Base-by-base conservation (phyloP, 2,329 filamentous ascomycete genomes). In the Alternaria novae-zelandiae region DNA sequence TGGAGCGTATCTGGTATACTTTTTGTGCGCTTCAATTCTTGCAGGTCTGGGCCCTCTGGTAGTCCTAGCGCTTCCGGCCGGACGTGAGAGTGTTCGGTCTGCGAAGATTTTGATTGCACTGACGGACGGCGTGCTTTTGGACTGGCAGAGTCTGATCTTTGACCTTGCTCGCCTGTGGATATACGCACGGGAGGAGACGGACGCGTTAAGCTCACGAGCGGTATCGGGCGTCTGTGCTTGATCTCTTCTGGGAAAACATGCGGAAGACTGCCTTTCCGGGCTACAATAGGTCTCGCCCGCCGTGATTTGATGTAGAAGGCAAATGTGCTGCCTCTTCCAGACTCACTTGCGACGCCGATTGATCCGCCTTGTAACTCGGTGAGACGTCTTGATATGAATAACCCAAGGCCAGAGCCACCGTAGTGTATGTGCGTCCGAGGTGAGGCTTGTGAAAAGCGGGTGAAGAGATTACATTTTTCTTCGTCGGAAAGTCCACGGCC, bases 401-500 rank as follows among this genome's bases (percentile, higher is more conserved):
- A 63, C 1, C 77, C 78, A 0, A 79, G 68, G 7, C 78, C 78
- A n/a, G 71, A 74, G 15, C 78, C 78, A 11, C 82, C 82, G 26
- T 83, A 83, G 11, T 78, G 64, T 5, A 77, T 73, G 41, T 79
- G 74, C 6, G 78, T 79, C 6, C 73, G 67, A 15, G 77, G 75
- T 11, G 72, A 74, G 13, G 74, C 76, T 54, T 74, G 75, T 2
- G 71, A 73, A 41, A 79, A 79, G 9, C 77, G 72, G 4, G 69
- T 64, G 54, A 79, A 79, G 2, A 78, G 69, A 1, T 64, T 69
- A 1, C 70, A 60, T 13, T 75, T 78, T 49, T 83, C 80, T 2
- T 79, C 74, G 3, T 75, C 64, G 1, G 73, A 75, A 20, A 83
- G 71, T 1, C 82, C 82, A 12, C 78, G 73, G 6, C 82, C 82